phyloP scores from a whole-genome alignment of 169 alveolate species.

The Fabrea salina region DNA sequence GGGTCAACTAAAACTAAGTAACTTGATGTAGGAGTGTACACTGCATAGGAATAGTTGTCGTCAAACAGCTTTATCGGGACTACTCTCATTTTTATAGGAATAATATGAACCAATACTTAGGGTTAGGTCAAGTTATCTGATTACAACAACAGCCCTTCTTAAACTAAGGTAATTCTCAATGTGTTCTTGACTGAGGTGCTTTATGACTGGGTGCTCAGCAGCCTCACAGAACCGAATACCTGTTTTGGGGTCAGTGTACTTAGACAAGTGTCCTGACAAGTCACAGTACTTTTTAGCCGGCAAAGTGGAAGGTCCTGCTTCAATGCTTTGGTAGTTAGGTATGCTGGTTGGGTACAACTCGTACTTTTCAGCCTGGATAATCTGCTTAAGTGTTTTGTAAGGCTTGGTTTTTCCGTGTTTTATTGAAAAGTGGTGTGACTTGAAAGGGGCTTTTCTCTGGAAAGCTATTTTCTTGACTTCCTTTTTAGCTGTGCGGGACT shows the following conservation, averaged over 20 bases:
- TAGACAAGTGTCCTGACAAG: slow-evolving; percentile 15
- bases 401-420: slow-evolving; percentile 4
- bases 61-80: slow-evolving; percentile 9
- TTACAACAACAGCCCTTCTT: slow-evolving; percentile 14
- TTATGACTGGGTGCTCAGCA: background rate
- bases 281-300: slow-evolving; percentile 29
- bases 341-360: background rate
- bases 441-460: slow-evolving; percentile 5
- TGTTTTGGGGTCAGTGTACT: slow-evolving; percentile 31
- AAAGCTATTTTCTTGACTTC: no score
- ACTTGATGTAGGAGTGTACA: background rate
- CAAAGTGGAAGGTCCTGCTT: slow-evolving; percentile 21
- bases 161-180: slow-evolving; percentile 9
- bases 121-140: no score
- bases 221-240: background rate
- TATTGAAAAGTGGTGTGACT: background rate
- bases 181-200: slow-evolving; percentile 8
- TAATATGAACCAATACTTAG: background rate
- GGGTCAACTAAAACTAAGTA: slow-evolving; percentile 36
- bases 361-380: slow-evolving; percentile 23
- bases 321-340: slow-evolving; percentile 30
- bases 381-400: slow-evolving; percentile 25
- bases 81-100: slow-evolving; percentile 10
- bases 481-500: no score
- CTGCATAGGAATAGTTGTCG: slow-evolving; percentile 33